Evolutionary conservation across 495 filamentous ascomycete genomes (phyloP).

Genomic region (Podospora didyma): DNA sequence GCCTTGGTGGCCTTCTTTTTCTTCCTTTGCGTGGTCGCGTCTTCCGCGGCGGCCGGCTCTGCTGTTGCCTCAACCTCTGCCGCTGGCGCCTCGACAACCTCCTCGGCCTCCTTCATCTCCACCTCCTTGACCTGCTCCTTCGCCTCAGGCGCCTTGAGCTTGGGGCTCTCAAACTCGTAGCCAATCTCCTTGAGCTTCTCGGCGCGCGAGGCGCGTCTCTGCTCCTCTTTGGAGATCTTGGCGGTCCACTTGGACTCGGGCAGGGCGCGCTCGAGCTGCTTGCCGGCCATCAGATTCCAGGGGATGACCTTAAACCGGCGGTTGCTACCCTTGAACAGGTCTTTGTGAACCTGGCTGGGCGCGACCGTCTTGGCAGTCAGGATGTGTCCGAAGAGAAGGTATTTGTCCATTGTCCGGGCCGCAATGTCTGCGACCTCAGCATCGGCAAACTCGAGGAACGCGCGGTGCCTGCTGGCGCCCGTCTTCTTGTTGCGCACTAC

Average conservation of each 20-base stretch:
- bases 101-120: conserved; percentile 33
- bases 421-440: conserved; percentile 80
- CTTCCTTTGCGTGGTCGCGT: background rate
- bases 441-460: conserved; percentile 85
- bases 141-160: conserved; percentile 58
- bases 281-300: conserved; percentile 76
- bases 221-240: conserved; percentile 65
- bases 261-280: conserved; percentile 62
- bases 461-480: conserved; percentile 84
- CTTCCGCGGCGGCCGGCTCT: conserved; percentile 14
- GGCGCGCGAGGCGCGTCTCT: conserved; percentile 58
- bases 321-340: conserved; percentile 83
- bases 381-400: conserved; percentile 89
- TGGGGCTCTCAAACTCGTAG: conserved; percentile 77
- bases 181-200: conserved; percentile 75
- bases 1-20: conserved; percentile 4
- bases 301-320: conserved; percentile 83
- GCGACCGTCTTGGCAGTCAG: conserved; percentile 79
- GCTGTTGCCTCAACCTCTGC: conserved; percentile 22
- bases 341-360: conserved; percentile 68
- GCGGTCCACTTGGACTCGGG: conserved; percentile 71
- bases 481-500: conserved; percentile 88
- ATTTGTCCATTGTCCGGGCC: conserved; percentile 93
- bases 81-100: conserved; percentile 22
- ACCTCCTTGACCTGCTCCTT: conserved; percentile 34